Evolutionary conservation across 2,329 filamentous ascomycete species (phyloP).

Genomic region (Fusarium nematophilum): DNA sequence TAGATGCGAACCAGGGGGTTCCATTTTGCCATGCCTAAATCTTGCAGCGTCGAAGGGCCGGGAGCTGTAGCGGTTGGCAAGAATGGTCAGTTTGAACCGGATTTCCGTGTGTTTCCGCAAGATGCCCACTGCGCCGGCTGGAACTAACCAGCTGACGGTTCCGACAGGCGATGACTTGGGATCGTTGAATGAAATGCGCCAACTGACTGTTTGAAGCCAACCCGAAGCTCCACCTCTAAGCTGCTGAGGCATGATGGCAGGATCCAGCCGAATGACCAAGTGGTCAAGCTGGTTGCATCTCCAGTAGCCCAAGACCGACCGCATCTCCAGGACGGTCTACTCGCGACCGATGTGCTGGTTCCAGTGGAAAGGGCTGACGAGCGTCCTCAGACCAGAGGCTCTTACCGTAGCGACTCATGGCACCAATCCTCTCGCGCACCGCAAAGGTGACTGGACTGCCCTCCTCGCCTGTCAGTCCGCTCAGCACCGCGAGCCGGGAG

Average conservation of each 20-base stretch:
- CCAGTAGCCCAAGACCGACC: conserved; percentile 37
- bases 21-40: conserved; percentile 18
- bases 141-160: conserved; percentile 52
- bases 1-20: conserved; percentile 36
- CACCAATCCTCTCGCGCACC: conserved; percentile 68
- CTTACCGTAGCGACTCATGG: conserved; percentile 84
- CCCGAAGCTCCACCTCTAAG: conserved; percentile 57
- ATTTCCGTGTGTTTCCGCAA: conserved; percentile 61
- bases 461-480: conserved; percentile 61
- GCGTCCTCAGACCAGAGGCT: conserved; percentile 76
- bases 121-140: conserved; percentile 51
- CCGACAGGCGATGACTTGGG: conserved; percentile 54
- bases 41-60: conserved; percentile 53
- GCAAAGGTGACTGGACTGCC: conserved; percentile 67
- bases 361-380: conserved; percentile 80
- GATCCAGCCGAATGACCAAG: conserved; percentile 36
- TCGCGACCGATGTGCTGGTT: conserved; percentile 64
- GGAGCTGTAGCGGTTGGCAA: conserved; percentile 56
- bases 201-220: conserved; percentile 62
- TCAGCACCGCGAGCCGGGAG: conserved; percentile 45
- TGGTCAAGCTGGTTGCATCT: conserved; percentile 37
- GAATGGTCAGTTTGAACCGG: conserved; percentile 47
- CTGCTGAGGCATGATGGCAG: conserved; percentile 24
- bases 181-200: conserved; percentile 49
- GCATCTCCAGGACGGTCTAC: conserved; percentile 52